Conservation (phyloP, 1,139 yeast species). For the Taphrina betulina region DNA sequence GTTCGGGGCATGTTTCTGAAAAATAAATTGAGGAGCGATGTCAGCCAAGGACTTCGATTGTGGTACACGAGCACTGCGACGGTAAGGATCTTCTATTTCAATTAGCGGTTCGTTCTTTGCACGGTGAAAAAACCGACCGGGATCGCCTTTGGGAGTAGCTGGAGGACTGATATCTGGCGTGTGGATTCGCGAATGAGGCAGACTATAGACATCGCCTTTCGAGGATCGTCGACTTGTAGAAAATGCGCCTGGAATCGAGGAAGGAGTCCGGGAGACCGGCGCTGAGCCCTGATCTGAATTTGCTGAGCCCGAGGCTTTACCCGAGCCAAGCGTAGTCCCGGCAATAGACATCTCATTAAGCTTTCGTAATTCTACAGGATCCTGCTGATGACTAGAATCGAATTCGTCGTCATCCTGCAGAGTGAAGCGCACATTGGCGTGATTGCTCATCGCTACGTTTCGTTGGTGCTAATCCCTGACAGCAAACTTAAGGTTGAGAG, state of each 20-base stretch:
- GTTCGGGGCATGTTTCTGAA: slow-evolving; percentile 39
- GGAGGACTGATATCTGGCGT: slow-evolving; percentile 31
- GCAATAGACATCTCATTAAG: slow-evolving; percentile 4
- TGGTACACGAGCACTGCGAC: slow-evolving; percentile 43
- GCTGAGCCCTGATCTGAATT: slow-evolving; percentile 4
- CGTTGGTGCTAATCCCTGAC: too few species aligned
- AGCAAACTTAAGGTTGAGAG: too few species aligned
- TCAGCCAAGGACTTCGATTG: slow-evolving; percentile 41
- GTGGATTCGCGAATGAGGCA: slow-evolving; percentile 25
- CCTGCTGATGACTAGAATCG: slow-evolving; percentile 15
- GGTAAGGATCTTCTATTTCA: slow-evolving; percentile 43
- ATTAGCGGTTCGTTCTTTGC: not conserved
- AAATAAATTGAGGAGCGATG: slow-evolving; percentile 46
- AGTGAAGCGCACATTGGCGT: slow-evolving; percentile 21
- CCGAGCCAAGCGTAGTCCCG: slow-evolving; percentile 3
- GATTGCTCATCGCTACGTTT: not conserved
- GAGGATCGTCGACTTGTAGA: slow-evolving; percentile 23
- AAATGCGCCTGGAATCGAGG: slow-evolving; percentile 3
- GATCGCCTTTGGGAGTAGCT: slow-evolving; percentile 23
- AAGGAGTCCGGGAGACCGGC: slow-evolving; percentile 6
- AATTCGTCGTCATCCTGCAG: slow-evolving; percentile 23
- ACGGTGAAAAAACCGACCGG: slow-evolving; percentile 17
- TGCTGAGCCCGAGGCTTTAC: not conserved
- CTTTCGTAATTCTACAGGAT: slow-evolving; percentile 21
- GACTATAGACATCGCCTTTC: slow-evolving; percentile 18